Base-by-base conservation (phyloP, 257 asterid genomes). In the Nicotiana noctiflora region DNA sequence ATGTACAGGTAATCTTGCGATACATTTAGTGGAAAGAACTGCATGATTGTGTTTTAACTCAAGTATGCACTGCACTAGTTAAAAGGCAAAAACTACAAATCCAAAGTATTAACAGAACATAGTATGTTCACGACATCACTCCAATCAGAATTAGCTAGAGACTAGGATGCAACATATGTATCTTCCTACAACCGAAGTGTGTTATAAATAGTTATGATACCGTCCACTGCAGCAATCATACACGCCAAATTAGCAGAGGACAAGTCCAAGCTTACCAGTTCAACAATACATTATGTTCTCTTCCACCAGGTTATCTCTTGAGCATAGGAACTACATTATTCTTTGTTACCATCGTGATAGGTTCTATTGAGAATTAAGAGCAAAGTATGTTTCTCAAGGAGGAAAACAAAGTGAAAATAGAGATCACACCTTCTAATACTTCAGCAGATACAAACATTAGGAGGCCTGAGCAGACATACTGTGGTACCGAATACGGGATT, bases 401-500 rank as follows among this genome's bases (percentile, higher is more conserved):
- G 68, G 59, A 44, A 78, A 61, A 60, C 37, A 23, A 78, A 51
- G 14, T 8, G 19, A 60, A 55, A 72, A 49, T 46, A 46, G 62
- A 23, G 76, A 60, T 62, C 72, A 52, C 29, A 90, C 97, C 96
- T 90, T 93, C 97, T n/a, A 93, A 87, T 82, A 93, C 97, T 90
- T 90, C 96, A 81, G 97, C 97, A 3, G 94, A 92, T 25, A 93
- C 97, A 40, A 93, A 93, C 56, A 92, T 87, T 27, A 93, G 81
- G 56, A 93, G 83, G 52, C 93, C 97, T 29, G 96, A 93, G 75
- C 86, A 68, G 37, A 93, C 88, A 10, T 93, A 93, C 75, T 91
- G 97, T 5, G 92, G 92, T 55, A 86, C 91, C 0, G 97, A 89
- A 81, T 93, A 93, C 6, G 94, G 90, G 82, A 83, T 75, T 62